Base-by-base conservation (phyloP, 225 moss, liverwort and hornwort genomes). In the Polytrichum formosum region DNA sequence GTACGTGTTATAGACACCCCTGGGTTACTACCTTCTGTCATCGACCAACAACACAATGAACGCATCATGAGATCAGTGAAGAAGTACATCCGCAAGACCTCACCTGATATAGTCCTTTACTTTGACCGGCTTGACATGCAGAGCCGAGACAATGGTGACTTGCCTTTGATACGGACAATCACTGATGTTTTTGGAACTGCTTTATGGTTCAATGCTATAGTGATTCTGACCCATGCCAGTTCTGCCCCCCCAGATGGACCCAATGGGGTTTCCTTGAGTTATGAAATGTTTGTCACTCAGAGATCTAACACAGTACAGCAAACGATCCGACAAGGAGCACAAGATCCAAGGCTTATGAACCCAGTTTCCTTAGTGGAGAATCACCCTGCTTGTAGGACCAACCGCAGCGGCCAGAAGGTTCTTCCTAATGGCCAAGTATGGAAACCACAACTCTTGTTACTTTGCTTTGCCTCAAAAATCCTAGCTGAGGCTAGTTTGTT, bases 121-220 rank as follows among this genome's bases (percentile, higher is more conserved):
- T 86, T 86, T 70, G 85, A 81, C 21, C 86, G 86, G 23, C 65
- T 86, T 64, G 86, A 86, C 53, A 86, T 86, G 86, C 86, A 86
- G 75, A 86, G 75, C 5, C 80, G 83, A 8, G 86, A 86, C 61
- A 75, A 70, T 9, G 86, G 86, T 19, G 86, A 86, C 35, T 54
- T 86, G 29, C 83, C 86, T 7, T 64, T 86, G 75, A 61, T 86
- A 68, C 80, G 80, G 53, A 86, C 86, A 54, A 86, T 86, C 64
- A 86, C 86, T 0, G 86, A 86, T 58, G 35, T 83, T 30, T 86
- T 86, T 5, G 86, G 86, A 67, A 80, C 86, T 5, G 77, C 86
- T 4, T 77, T 86, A 58, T 86, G 86, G 86, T 86, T 86, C 35
- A 86, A 86, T 65, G 86, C 86, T 54, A 86, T 86, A 0, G 86